A percentile compares a stretch with the other conserved stretches of the same genome.
phyloP scores from a whole-genome alignment of 371 early-diverging fungal species.

The Thermomucor indicae-seudaticae region DNA sequence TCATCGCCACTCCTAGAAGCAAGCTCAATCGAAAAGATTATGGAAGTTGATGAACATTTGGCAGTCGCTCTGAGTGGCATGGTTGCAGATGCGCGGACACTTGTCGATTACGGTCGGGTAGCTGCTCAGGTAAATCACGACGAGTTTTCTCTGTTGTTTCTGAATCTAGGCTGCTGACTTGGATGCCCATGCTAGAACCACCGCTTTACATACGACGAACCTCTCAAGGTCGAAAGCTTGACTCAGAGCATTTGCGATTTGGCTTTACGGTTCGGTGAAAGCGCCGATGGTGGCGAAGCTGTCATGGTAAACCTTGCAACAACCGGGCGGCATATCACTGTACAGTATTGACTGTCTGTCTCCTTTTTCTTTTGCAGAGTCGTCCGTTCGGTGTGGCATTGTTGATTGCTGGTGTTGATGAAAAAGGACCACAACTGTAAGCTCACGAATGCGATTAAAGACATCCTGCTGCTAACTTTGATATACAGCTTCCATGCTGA shows the following conservation, averaged over 20 bases:
- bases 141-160: background rate
- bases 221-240: conserved; percentile 92
- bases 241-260: conserved; percentile 97
- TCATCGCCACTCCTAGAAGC: conserved; percentile 91
- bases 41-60: conserved; percentile 92
- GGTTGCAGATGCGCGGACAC: conserved; percentile 93
- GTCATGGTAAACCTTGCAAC: conserved; percentile 72
- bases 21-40: conserved; percentile 93
- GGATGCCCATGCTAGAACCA: conserved; percentile 86
- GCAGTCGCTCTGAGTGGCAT: conserved; percentile 98
- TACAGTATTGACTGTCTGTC: background rate
- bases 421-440: conserved; percentile 97
- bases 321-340: background rate
- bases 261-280: conserved; percentile 96
- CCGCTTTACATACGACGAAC: conserved; percentile 92
- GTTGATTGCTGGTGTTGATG: conserved; percentile 97
- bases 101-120: conserved; percentile 96
- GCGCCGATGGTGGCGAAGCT: conserved; percentile 93
- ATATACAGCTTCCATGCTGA: conserved; percentile 82
- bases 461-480: background rate
- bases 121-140: conserved; percentile 78
- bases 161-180: background rate
- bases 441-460: conserved; percentile 6
- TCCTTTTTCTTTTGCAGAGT: conserved; percentile 58
- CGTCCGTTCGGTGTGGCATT: conserved; percentile 99